A percentile compares a stretch with the other conserved stretches of the same genome.
phyloP scores from a whole-genome alignment of 2,329 filamentous ascomycete species.

The Aspergillus hiratsukae region DNA sequence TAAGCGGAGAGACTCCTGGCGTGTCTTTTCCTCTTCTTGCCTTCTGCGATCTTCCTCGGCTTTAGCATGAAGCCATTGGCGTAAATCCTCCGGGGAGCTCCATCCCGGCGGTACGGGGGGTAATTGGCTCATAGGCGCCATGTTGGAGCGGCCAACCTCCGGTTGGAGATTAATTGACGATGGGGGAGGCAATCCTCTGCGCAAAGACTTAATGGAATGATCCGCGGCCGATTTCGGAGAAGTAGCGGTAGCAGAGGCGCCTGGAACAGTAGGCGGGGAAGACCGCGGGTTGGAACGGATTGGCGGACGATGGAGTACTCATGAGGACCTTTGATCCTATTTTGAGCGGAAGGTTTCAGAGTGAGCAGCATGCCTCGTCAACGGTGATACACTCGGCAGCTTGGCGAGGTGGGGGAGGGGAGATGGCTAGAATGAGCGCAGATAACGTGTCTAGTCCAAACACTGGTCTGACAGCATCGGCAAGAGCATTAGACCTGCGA shows the following conservation, averaged over 20 bases:
- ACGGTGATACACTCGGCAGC: neutral
- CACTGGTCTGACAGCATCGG: neutral
- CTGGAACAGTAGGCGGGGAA: constrained; percentile 32
- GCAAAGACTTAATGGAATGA: constrained; percentile 63
- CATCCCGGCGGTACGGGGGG: constrained; percentile 63
- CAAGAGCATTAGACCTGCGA: neutral
- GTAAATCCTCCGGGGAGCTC: constrained; percentile 66
- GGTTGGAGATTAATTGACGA: constrained; percentile 57
- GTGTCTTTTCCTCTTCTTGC: constrained; percentile 68
- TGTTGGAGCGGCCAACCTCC: constrained; percentile 20
- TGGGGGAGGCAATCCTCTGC: constrained; percentile 65
- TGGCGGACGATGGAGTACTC: constrained; percentile 44
- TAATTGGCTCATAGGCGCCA: constrained; percentile 49
- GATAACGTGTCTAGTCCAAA: neutral
- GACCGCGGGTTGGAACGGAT: constrained; percentile 36
- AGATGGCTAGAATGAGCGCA: neutral
- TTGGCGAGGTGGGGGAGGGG: neutral
- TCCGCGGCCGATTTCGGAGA: constrained; percentile 38
- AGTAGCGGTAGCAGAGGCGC: constrained; percentile 26
- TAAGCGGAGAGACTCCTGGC: constrained; percentile 60
- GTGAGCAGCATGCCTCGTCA: constrained; percentile 46
- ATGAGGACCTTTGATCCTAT: constrained; percentile 46
- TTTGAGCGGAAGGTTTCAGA: constrained; percentile 46
- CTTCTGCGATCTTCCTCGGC: constrained; percentile 61
- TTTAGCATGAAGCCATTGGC: constrained; percentile 65